A percentile compares a stretch with the other conserved stretches of the same genome.
phyloP scores from a whole-genome alignment of 2,329 filamentous ascomycete species.

The Diplodia scrobiculata region DNA sequence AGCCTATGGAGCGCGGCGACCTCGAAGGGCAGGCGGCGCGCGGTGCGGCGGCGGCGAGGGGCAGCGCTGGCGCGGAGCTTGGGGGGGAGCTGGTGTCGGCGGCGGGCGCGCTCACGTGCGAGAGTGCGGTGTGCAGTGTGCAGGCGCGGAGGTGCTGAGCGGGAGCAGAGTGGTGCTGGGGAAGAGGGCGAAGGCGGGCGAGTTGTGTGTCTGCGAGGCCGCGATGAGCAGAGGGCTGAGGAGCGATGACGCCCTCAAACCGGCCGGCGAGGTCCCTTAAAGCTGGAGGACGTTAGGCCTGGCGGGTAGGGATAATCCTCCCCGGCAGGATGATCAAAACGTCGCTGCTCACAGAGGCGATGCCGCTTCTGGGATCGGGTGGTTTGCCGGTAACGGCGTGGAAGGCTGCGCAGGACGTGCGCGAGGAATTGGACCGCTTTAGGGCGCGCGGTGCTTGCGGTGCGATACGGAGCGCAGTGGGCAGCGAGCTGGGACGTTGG shows the following conservation, averaged over 20 bases:
- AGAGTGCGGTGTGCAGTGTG: background rate
- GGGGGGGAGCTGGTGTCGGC: background rate
- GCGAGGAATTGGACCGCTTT: slow-evolving; percentile 26
- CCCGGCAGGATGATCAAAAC: slow-evolving; percentile 21
- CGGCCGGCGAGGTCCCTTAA: slow-evolving; percentile 28
- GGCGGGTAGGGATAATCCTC: slow-evolving; percentile 28
- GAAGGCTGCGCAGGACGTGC: slow-evolving; percentile 21
- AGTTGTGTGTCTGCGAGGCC: background rate
- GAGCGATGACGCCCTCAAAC: slow-evolving; percentile 22
- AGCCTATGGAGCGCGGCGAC: slow-evolving; percentile 19
- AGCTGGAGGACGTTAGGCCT: slow-evolving; percentile 21
- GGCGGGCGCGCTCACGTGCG: slow-evolving; percentile 16
- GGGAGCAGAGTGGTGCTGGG: background rate
- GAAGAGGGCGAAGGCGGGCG: background rate
- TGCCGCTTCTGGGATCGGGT: slow-evolving; percentile 28
- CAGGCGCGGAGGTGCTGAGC: background rate
- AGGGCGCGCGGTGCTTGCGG: slow-evolving; percentile 19
- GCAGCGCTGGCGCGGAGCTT: background rate
- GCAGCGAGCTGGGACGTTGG: slow-evolving; percentile 21
- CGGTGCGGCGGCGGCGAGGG: slow-evolving; percentile 8
- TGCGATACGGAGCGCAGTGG: slow-evolving; percentile 25
- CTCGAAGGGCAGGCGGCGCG: slow-evolving; percentile 6
- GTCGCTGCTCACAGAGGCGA: slow-evolving; percentile 23
- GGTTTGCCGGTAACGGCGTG: slow-evolving; percentile 28
- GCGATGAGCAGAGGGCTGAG: slow-evolving; percentile 14